Conservation (phyloP, 768 basidiomycete genomes). For the Leccinum incarnatum region DNA sequence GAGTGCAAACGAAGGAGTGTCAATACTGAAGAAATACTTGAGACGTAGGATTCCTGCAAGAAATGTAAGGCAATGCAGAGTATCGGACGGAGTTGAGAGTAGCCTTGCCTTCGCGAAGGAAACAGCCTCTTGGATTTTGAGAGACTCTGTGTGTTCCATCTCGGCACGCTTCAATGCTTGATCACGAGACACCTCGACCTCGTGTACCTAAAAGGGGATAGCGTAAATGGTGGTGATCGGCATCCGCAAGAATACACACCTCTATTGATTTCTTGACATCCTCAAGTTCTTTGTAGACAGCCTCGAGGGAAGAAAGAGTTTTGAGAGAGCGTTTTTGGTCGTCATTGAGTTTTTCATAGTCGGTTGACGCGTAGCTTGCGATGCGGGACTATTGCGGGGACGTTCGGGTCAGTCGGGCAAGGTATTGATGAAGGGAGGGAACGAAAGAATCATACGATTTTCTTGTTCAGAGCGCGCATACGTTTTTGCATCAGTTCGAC, state of each 20-base stretch:
- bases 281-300: constrained; percentile 73
- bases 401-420: constrained; percentile 12
- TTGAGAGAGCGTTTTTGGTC: constrained; percentile 79
- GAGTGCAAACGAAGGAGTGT: constrained; percentile 59
- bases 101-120: constrained; percentile 54
- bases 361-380: constrained; percentile 64
- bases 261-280: constrained; percentile 85
- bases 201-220: constrained; percentile 47
- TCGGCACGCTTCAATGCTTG: constrained; percentile 53
- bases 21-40: constrained; percentile 51
- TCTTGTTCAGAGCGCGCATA: constrained; percentile 74
- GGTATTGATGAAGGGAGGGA: neutral
- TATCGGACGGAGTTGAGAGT: neutral
- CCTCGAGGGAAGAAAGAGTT: constrained; percentile 73
- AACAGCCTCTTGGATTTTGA: constrained; percentile 54
- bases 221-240: neutral
- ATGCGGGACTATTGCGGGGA: constrained; percentile 57
- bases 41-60: constrained; percentile 41
- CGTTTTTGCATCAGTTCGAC: constrained; percentile 80
- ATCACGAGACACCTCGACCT: constrained; percentile 60
- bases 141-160: constrained; percentile 52
- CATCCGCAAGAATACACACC: constrained; percentile 51
- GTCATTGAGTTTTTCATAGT: constrained; percentile 74
- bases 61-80: neutral
- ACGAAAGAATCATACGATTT: constrained; percentile 59